Percentiles rank a stretch among this genome's conserved stretches.
Evolutionary conservation across 352 stramenopile genomes (phyloP).

Genomic region (Phytopythium kandeliae): DNA sequence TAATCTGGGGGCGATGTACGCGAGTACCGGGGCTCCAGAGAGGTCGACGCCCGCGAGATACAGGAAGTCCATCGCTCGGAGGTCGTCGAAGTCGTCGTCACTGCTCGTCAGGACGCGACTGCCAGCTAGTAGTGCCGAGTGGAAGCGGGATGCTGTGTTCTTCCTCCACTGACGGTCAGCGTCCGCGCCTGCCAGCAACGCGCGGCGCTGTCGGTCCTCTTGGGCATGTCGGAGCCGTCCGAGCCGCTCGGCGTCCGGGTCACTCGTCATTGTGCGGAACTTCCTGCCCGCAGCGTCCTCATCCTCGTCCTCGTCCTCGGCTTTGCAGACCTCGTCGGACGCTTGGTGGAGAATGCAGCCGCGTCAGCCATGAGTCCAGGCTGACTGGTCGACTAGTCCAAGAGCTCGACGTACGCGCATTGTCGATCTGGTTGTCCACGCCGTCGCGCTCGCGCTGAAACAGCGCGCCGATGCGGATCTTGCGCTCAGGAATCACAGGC

Average conservation of each 20-base stretch:
- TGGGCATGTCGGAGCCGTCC: constrained; percentile 31
- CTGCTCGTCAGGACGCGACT: constrained; percentile 30
- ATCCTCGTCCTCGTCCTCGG: constrained; percentile 1
- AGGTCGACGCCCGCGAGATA: constrained; percentile 69
- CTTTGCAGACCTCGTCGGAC: neutral
- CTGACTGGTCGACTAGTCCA: neutral
- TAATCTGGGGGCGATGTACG: constrained; percentile 60
- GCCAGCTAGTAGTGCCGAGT: constrained; percentile 5
- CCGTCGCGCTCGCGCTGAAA: constrained; percentile 8
- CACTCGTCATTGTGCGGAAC: constrained; percentile 52
- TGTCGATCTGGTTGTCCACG: constrained; percentile 19
- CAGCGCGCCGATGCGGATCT: constrained; percentile 60
- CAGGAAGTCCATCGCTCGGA: constrained; percentile 49
- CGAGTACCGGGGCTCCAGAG: constrained; percentile 55
- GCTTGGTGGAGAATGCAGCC: neutral
- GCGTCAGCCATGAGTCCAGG: neutral
- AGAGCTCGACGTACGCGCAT: neutral
- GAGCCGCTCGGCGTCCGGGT: constrained; percentile 52
- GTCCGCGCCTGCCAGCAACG: constrained; percentile 13
- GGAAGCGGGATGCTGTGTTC: constrained; percentile 8
- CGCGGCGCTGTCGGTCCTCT: constrained; percentile 27
- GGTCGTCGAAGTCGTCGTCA: constrained; percentile 50
- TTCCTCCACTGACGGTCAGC: constrained; percentile 16
- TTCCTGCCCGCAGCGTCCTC: constrained; percentile 31
- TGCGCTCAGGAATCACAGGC: constrained; percentile 73